phyloP scores from a whole-genome alignment of 805 yeast species.

The Komagataella populi region DNA sequence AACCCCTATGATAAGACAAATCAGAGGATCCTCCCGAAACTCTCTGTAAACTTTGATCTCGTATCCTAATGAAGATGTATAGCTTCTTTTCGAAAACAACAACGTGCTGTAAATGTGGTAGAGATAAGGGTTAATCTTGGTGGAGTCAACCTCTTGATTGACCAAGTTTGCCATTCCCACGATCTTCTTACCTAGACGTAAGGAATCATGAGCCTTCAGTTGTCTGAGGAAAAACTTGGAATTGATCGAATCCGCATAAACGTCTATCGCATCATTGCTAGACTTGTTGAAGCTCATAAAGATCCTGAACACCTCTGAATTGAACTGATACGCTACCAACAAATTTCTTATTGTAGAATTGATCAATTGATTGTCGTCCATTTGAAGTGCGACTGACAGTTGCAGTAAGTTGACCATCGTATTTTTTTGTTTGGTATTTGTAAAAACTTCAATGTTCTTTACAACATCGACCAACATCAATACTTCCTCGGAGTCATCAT shows the following conservation, averaged over 20 bases:
- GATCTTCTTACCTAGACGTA: conserved; percentile 37
- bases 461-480: conserved; percentile 68
- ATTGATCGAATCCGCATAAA: conserved; percentile 65
- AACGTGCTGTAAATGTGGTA: conserved; percentile 65
- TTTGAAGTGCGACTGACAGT: conserved; percentile 35
- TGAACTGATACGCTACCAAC: conserved; percentile 61
- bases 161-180: conserved; percentile 71
- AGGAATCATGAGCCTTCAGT: conserved; percentile 75
- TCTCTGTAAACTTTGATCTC: conserved; percentile 55
- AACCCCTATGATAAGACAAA: conserved; percentile 62
- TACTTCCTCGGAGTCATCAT: conserved; percentile 38
- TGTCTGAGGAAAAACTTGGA: conserved; percentile 87
- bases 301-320: conserved; percentile 49
- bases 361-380: conserved; percentile 38
- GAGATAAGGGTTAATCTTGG: conserved; percentile 48
- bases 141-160: conserved; percentile 30
- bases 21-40: conserved; percentile 64
- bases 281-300: conserved; percentile 56
- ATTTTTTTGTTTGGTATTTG: conserved; percentile 46
- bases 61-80: conserved; percentile 71
- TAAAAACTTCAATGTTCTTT: conserved; percentile 65
- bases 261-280: conserved; percentile 43
- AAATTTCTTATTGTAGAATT: conserved; percentile 48
- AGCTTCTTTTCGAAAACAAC: conserved; percentile 70
- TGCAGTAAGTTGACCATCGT: conserved; percentile 50